Base-by-base conservation (phyloP, 1,284 basidiomycete species). In the Puccinia hordei region DNA sequence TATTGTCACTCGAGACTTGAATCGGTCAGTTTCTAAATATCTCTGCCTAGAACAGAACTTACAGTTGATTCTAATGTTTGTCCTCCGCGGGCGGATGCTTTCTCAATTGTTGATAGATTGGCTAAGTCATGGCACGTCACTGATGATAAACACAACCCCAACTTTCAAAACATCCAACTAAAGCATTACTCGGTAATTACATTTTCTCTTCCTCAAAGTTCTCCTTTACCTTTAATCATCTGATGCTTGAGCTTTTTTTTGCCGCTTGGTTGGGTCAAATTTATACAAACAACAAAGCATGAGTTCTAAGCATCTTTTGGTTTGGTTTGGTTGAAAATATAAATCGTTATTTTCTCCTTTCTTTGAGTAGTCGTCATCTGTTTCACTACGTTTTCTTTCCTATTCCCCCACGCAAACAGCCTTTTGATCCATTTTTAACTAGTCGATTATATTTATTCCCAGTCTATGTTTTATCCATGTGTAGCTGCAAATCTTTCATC, bases 1-100 rank as follows among this genome's bases (percentile, higher is more conserved):
- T 22, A 73, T 81, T 30, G 82, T 84, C 33, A 84, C 83, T 13
- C 49, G 49, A 15, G 78, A 80, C 71, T 24, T 80, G 46, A 80
- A 80, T 73, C 66, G 78, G 78, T 80, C 13, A 51, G 74, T 38
- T 68, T 38, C 38, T 19, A 38, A 35, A 17, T 44, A 35, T 55
- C n/a, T 19, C 44, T 79, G 49, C 8, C 1, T 38, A 12, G 41
- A 41, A 15, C n/a, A n/a, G n/a, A n/a, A n/a, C n/a, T n/a, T n/a
- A n/a, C n/a, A n/a, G n/a, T n/a, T n/a, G n/a, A n/a, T n/a, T n/a
- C n/a, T n/a, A n/a, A n/a, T n/a, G n/a, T n/a, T n/a, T n/a, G n/a
- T n/a, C n/a, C n/a, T n/a, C n/a, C n/a, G n/a, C n/a, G n/a, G n/a
- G n/a, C n/a, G n/a, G n/a, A 33, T 33, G 8, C 22, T 24, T 61